Conservation (phyloP, 176 grass and related monocot species). For the Musa schizocarpa region DNA sequence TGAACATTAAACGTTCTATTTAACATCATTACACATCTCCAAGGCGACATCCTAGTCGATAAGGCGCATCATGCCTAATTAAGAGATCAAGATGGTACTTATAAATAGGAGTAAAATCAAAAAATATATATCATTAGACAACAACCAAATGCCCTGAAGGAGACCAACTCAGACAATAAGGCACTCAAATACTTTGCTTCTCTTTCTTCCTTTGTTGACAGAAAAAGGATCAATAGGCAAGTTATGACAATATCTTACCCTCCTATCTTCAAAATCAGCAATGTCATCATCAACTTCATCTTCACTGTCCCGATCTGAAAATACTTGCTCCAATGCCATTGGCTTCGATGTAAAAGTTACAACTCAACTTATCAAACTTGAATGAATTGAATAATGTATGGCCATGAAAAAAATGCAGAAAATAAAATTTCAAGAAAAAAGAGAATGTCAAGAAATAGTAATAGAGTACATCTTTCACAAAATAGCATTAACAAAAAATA, state of each 20-base stretch:
- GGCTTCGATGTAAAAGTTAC: conserved; percentile 30
- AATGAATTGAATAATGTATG: conserved; percentile 1
- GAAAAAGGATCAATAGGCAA: background rate
- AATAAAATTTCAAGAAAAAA: conserved; percentile 4
- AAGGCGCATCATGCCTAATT: too few species aligned
- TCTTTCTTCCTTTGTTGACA: background rate
- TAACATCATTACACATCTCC: too few species aligned
- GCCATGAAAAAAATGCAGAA: conserved; percentile 7
- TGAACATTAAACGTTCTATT: background rate
- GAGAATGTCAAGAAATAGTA: background rate
- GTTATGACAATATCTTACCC: conserved; percentile 42
- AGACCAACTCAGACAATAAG: background rate
- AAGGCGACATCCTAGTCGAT: too few species aligned
- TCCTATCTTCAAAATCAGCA: conserved; percentile 77
- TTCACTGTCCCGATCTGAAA: conserved; percentile 80
- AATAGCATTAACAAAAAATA: too few species aligned
- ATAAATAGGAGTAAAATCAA: too few species aligned
- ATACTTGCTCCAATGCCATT: conserved; percentile 66
- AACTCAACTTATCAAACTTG: conserved; percentile 11
- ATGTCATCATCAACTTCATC: conserved; percentile 85
- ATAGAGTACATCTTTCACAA: too few species aligned
- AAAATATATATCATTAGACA: too few species aligned
- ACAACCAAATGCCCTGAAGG: background rate
- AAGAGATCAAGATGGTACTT: too few species aligned
- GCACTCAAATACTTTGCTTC: background rate